Evolutionary conservation across 768 basidiomycete species (phyloP), one percentile per base, ranked within the genome.

Genomic region (Macrolepiota albuminosa): DNA sequence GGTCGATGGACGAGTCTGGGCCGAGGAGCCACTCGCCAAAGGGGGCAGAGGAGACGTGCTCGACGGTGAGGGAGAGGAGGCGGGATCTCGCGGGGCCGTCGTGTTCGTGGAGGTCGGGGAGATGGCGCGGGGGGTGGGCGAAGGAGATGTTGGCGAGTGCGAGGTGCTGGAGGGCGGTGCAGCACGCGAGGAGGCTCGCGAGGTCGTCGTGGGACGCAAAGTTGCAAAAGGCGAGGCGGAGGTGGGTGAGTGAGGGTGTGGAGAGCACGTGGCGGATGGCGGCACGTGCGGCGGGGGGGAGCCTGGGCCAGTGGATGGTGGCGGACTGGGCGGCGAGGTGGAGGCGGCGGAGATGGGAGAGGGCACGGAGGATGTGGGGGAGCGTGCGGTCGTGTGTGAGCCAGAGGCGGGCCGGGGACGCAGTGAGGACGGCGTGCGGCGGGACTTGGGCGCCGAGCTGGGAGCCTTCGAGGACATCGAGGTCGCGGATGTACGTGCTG

Each of bases 41-140:
- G 42, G 71, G 71, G 9, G 69, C 66, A 55, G 74, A 77, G 46
- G 67, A 68, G 51, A 78, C 73, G 57, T 70, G 75, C 60, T 80
- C 78, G 57, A 80, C 72, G 2, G 76, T 77, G 42, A 80, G 67
- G 45, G 75, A 76, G 33, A 76, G 72, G 21, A n/a, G n/a, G n/a
- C n/a, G n/a, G n/a, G n/a, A n/a, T n/a, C n/a, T n/a, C n/a, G n/a
- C n/a, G n/a, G n/a, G n/a, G n/a, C n/a, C n/a, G n/a, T n/a, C n/a
- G n/a, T n/a, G 29, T 29, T 29, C 29, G 29, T 29, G 29, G 29
- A 29, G 29, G 29, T 29, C 29, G 29, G 29, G 29, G 29, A 29
- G 29, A 29, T 4, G 29, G 29, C 2, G 29, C 29, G 29, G 29
- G 29, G 21, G 54, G 42, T 53, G 48, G 1, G 49, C 53, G 2